phyloP scores from a whole-genome alignment of 495 filamentous ascomycete species.

The Neurospora sp. region DNA sequence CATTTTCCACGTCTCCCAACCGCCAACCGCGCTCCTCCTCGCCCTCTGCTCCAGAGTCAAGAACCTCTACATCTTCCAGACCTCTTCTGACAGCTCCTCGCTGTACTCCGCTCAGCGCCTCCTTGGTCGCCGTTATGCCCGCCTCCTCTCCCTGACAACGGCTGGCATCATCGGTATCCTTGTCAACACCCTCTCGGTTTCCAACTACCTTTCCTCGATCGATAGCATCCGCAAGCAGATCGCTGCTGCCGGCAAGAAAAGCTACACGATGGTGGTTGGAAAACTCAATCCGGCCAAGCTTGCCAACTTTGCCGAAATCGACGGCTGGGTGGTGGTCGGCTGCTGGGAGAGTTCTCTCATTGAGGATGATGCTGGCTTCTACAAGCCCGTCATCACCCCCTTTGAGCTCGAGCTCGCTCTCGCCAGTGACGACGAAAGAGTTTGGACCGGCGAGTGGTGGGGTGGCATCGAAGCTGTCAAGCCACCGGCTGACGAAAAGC shows the following conservation, averaged over 20 bases:
- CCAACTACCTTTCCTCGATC: constrained; percentile 78
- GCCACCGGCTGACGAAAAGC: not conserved
- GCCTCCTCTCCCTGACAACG: constrained; percentile 70
- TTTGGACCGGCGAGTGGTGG: constrained; percentile 71
- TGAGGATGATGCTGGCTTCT: constrained; percentile 70
- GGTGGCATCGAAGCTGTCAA: constrained; percentile 55
- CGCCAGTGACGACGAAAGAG: constrained; percentile 54
- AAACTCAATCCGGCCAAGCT: constrained; percentile 94
- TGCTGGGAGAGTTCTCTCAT: constrained; percentile 95
- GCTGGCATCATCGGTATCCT: constrained; percentile 82
- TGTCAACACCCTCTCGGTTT: constrained; percentile 86
- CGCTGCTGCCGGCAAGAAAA: constrained; percentile 72
- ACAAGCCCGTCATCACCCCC: constrained; percentile 78
- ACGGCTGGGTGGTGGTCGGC: constrained; percentile 93
- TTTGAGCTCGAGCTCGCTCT: constrained; percentile 78
- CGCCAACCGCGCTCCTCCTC: constrained; percentile 74
- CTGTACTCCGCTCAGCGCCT: constrained; percentile 37
- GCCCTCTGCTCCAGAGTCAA: constrained; percentile 76
- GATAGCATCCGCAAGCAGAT: constrained; percentile 61
- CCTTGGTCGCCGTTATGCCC: constrained; percentile 78
- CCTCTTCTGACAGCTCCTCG: constrained; percentile 29
- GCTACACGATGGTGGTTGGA: constrained; percentile 91
- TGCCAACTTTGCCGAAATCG: constrained; percentile 91
- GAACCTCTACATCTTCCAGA: constrained; percentile 69
- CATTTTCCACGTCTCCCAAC: constrained; percentile 83